Conservation (phyloP, 2,329 filamentous ascomycete genomes). For the Alternaria angustiovoidea region DNA sequence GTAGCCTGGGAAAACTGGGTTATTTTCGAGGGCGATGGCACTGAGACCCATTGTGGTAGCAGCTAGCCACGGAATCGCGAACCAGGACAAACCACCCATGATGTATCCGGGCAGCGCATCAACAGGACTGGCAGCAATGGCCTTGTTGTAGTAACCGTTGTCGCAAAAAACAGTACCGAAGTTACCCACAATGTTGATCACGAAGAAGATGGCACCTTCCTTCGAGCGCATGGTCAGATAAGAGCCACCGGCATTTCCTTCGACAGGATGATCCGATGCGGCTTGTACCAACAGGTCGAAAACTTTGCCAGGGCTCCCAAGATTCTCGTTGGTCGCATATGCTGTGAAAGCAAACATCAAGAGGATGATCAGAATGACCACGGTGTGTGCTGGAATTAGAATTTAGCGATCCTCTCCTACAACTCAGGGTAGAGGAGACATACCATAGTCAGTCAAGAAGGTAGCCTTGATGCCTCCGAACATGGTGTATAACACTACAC, state of each 20-base stretch:
- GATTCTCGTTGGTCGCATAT: constrained; percentile 74
- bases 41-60: constrained; percentile 89
- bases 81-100: constrained; percentile 86
- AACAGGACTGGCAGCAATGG: constrained; percentile 85
- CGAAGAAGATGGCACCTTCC: constrained; percentile 87
- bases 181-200: constrained; percentile 88
- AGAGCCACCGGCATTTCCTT: constrained; percentile 80
- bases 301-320: constrained; percentile 79
- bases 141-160: constrained; percentile 91
- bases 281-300: constrained; percentile 80
- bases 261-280: constrained; percentile 73
- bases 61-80: constrained; percentile 89
- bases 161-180: constrained; percentile 87
- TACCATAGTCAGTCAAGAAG: constrained; percentile 75
- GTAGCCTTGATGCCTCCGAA: constrained; percentile 75
- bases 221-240: constrained; percentile 87
- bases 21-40: constrained; percentile 79
- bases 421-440: neutral
- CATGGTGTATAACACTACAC: constrained; percentile 81
- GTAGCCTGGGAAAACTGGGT: constrained; percentile 75
- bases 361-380: constrained; percentile 85
- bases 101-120: constrained; percentile 90
- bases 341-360: constrained; percentile 84
- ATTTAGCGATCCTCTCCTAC: neutral
- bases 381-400: constrained; percentile 69